phyloP scores from a whole-genome alignment of 306 rosid genomes.

The Casuarina glauca region DNA sequence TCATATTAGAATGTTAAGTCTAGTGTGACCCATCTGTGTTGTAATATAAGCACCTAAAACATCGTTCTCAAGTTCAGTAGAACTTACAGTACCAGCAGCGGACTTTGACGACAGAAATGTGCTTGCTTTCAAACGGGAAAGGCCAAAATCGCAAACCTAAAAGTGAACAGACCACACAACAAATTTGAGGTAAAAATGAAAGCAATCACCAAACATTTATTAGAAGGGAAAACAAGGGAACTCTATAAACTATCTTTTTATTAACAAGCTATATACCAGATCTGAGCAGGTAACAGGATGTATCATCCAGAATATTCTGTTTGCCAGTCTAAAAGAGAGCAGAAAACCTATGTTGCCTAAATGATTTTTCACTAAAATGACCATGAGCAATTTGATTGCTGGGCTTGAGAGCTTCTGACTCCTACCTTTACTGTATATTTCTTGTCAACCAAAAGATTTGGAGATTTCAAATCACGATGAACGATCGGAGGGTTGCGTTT shows the following conservation, averaged over 20 bases:
- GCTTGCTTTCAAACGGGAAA: slow-evolving; percentile 91
- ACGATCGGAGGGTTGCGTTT: slow-evolving; percentile 93
- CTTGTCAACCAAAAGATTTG: slow-evolving; percentile 97
- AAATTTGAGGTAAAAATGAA: slow-evolving; percentile 4
- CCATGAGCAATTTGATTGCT: background rate
- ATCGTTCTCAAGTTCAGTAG: slow-evolving; percentile 20
- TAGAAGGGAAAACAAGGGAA: background rate
- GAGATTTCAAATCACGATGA: slow-evolving; percentile 96
- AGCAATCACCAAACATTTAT: background rate
- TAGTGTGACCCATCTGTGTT: slow-evolving; percentile 13
- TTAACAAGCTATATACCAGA: background rate
- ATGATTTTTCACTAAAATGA: slow-evolving; percentile 23
- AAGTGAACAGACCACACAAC: slow-evolving; percentile 19
- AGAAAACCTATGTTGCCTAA: slow-evolving; percentile 8
- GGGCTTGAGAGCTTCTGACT: slow-evolving; percentile 22
- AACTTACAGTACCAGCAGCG: slow-evolving; percentile 97
- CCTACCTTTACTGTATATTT: slow-evolving; percentile 93
- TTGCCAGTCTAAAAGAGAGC: slow-evolving; percentile 8
- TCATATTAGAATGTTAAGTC: slow-evolving; percentile 9
- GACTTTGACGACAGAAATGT: slow-evolving; percentile 97
- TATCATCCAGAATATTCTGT: background rate
- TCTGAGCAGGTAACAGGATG: background rate
- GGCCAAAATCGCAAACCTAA: slow-evolving; percentile 98
- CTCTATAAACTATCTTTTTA: background rate
- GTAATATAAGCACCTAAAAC: slow-evolving; percentile 12